Evolutionary conservation across 768 basidiomycete genomes (phyloP), one percentile per base, ranked within the genome.

Genomic region (Leccinum barrowsii): DNA sequence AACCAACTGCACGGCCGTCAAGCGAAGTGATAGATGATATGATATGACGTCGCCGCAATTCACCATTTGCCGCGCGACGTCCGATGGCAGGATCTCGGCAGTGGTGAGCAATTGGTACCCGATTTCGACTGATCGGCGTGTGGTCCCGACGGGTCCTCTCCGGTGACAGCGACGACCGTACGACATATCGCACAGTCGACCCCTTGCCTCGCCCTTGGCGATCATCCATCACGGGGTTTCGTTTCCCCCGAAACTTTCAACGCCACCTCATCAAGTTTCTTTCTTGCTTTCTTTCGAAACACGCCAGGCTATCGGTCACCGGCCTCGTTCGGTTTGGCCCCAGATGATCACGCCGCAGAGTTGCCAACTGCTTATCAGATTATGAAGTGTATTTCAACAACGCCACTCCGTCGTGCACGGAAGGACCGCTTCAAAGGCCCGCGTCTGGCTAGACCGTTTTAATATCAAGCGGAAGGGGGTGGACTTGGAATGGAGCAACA

Each of bases 331-430:
- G 5, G 26, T 40, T 58, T 56, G 30, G 54, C 59, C 49, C 42
- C 40, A 55, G 60, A 62, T 56, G 55, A 62, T 62, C 57, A 44
- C 48, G 58, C 68, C 68, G 65, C 65, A 64, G 65, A 65, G 55
- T 60, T 56, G 57, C 63, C 59, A 56, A 60, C 30, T 44, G 42
- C 42, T 44, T 44, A 44, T 19, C 17, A 47, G 37, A 56, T 59
- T 32, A 66, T 59, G 44, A 60, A 48, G 53, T 15, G 50, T 58
- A 61, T 58, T 28, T 65, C 58, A 35, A 49, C 42, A 57, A 60
- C 51, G 15, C 64, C 62, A 61, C 54, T 46, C 68, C 68, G 69
- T 30, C 56, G 55, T 52, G 42, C 26, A 63, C 68, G 69, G 69
- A 70, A 28, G 15, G 30, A 59, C 48, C 30, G 19, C 58, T 56